Conservation (phyloP, 371 early-diverging fungal species). For the Mucor piriformis region DNA sequence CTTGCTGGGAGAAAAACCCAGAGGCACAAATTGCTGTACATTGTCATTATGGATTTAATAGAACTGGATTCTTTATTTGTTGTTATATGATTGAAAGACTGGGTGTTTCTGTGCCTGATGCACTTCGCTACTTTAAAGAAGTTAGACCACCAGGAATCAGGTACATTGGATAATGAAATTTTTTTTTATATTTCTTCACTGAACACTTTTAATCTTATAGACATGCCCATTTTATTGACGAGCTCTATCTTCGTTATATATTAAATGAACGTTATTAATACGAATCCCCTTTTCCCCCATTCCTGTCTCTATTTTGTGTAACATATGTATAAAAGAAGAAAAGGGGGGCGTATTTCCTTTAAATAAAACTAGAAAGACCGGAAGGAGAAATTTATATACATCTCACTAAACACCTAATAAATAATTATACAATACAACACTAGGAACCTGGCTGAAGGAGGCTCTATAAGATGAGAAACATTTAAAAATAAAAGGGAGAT, state of each 20-base stretch:
- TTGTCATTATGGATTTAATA: conserved; percentile 77
- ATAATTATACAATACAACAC: neutral
- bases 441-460: neutral
- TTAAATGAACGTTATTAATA: conserved; percentile 32
- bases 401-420: too few species aligned
- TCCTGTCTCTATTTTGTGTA: neutral
- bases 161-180: conserved; percentile 39
- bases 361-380: neutral
- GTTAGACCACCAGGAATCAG: conserved; percentile 72
- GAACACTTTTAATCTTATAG: conserved; percentile 24
- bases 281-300: too few species aligned
- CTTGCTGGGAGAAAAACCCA: conserved; percentile 63
- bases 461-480: neutral
- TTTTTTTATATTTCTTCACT: neutral
- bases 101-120: conserved; percentile 61
- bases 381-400: neutral
- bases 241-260: conserved; percentile 64
- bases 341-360: neutral
- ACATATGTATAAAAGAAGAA: neutral
- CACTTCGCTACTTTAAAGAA: conserved; percentile 59
- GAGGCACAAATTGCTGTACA: conserved; percentile 72
- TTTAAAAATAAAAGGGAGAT: neutral
- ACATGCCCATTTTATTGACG: conserved; percentile 68
- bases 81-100: conserved; percentile 68
- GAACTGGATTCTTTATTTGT: conserved; percentile 74